A percentile compares a stretch with the other conserved stretches of the same genome.
These are phyloP conservation scores for Eragrostis tef DNA, from an alignment of 202 grass and related monocot genomes.

Conservation along the genomic window DNA sequence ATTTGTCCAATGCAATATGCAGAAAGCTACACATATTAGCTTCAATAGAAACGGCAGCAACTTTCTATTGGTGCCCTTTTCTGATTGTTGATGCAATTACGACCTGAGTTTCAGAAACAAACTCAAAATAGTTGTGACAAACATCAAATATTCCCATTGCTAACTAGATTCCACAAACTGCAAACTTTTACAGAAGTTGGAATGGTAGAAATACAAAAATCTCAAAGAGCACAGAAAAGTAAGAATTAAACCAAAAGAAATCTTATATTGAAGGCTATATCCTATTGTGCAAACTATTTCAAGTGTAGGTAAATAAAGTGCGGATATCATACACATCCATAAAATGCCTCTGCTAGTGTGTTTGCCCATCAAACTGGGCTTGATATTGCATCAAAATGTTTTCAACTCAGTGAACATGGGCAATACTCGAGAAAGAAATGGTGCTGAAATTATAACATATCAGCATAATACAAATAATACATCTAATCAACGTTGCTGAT, in stretches of 20 bases:
- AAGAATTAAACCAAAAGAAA: too few species aligned
- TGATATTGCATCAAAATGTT: not conserved
- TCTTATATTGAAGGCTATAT: not conserved
- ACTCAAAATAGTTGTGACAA: not conserved
- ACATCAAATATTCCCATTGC: not conserved
- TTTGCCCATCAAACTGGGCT: not conserved
- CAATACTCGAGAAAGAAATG: conserved; percentile 16
- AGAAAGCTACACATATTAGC: not conserved
- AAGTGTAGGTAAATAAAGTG: not conserved
- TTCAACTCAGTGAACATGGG: not conserved
- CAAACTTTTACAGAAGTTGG: not conserved
- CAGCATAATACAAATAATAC: not conserved
- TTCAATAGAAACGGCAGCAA: not conserved
- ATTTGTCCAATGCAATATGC: not conserved
- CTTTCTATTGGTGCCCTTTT: not conserved
- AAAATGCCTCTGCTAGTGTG: conserved; percentile 2
- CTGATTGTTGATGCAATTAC: conserved; percentile 15
- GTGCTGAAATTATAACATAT: conserved; percentile 25
- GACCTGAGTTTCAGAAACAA: not conserved
- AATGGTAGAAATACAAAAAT: not conserved
- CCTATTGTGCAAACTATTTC: not conserved
- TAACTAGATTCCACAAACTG: not conserved
- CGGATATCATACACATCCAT: conserved; percentile 2
- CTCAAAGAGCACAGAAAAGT: too few species aligned
- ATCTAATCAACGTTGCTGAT: not conserved